These are phyloP conservation scores for Chlorencoelia australis DNA, from an alignment of 2,329 filamentous ascomycete species.

Conservation along the genomic window DNA sequence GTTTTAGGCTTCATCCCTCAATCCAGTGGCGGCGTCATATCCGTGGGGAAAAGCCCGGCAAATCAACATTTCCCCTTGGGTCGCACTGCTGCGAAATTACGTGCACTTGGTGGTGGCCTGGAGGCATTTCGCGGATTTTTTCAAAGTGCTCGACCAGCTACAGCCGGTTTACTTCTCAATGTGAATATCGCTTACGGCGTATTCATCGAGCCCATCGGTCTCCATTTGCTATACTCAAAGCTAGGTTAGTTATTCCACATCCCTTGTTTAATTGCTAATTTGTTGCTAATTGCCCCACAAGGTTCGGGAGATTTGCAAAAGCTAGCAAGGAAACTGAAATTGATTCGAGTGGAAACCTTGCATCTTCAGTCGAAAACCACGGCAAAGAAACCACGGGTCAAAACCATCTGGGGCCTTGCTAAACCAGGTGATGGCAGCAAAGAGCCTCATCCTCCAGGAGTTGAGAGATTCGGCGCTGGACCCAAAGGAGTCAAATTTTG, in stretches of 20 bases:
- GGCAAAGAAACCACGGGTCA: slow-evolving; percentile 29
- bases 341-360: slow-evolving; percentile 30
- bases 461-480: slow-evolving; percentile 32
- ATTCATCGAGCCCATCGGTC: slow-evolving; percentile 41
- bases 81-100: slow-evolving; percentile 15
- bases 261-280: too few relatives aligned
- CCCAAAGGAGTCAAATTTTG: slow-evolving; percentile 46
- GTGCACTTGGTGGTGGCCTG: slow-evolving; percentile 39
- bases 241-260: too few relatives aligned
- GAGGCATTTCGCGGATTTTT: slow-evolving; percentile 52
- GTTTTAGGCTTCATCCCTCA: slow-evolving; percentile 40
- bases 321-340: slow-evolving; percentile 26
- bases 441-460: slow-evolving; percentile 28
- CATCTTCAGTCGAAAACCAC: slow-evolving; percentile 29
- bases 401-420: slow-evolving; percentile 39
- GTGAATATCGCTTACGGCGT: slow-evolving; percentile 51
- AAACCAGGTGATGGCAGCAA: slow-evolving; percentile 28
- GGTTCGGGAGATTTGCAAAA: slow-evolving; percentile 13
- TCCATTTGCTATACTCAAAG: slow-evolving; percentile 30
- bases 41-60: slow-evolving; percentile 34
- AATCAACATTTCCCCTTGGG: slow-evolving; percentile 42
- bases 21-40: slow-evolving; percentile 28
- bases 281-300: too few relatives aligned
- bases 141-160: slow-evolving; percentile 48
- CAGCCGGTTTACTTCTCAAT: slow-evolving; percentile 48